Percentiles rank a stretch among this genome's conserved stretches.
Conservation (phyloP, 495 filamentous ascomycete species). For the Tuber umbilicatum region DNA sequence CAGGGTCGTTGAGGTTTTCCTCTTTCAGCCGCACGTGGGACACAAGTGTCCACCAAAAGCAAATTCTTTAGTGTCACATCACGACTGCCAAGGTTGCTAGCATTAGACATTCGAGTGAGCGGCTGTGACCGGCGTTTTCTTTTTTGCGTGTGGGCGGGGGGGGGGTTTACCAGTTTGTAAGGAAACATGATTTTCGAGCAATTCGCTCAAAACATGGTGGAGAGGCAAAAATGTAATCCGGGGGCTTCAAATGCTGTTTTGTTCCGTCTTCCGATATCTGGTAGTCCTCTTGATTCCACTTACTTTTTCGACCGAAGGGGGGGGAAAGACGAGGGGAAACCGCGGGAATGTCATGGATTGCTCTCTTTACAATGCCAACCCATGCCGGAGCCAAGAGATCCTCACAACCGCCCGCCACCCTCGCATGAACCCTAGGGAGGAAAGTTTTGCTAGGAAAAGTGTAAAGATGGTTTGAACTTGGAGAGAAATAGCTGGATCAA, state of each 20-base stretch:
- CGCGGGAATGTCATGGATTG: background rate
- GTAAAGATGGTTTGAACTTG: background rate
- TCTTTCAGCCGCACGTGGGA: conserved; percentile 1
- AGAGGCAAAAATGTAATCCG: background rate
- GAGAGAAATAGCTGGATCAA: background rate
- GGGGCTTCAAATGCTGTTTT: background rate
- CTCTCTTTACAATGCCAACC: background rate
- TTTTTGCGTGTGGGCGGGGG: background rate
- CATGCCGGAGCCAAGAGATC: background rate
- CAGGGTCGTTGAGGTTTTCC: background rate
- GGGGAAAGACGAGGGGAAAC: background rate
- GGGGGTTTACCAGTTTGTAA: background rate
- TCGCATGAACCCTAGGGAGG: background rate
- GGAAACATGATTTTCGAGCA: background rate
- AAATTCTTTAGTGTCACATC: background rate
- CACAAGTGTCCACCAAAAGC: background rate
- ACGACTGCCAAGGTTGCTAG: background rate
- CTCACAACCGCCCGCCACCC: background rate
- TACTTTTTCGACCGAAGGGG: background rate
- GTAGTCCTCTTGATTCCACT: background rate
- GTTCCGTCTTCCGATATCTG: background rate
- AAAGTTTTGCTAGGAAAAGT: background rate
- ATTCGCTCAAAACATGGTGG: background rate
- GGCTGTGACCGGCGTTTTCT: background rate
- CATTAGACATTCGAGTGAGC: background rate